These are phyloP conservation scores for Kluyveromyces marxianus DNA, from an alignment of 1,139 yeast species.

Conservation along the genomic window DNA sequence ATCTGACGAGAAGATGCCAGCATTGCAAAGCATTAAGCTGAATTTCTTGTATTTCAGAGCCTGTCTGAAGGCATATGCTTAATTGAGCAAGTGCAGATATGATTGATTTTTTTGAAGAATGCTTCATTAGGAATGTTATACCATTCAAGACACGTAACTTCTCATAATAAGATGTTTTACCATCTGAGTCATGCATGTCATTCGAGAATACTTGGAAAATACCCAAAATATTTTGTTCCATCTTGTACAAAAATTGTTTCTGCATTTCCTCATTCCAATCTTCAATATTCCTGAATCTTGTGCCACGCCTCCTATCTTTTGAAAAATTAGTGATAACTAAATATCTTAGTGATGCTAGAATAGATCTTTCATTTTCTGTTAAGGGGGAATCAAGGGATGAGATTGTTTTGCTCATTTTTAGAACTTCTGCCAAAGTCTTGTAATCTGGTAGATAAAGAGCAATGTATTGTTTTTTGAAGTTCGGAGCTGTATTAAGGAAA, in stretches of 20 bases:
- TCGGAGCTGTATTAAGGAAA: conserved; percentile 24
- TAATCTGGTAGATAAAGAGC: conserved; percentile 27
- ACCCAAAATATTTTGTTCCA: conserved; percentile 62
- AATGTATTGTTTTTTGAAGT: conserved; percentile 24
- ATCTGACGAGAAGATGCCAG: conserved; percentile 52
- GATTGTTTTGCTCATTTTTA: conserved; percentile 24
- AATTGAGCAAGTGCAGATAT: conserved; percentile 82
- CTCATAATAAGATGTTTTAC: conserved; percentile 63
- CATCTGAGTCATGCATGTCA: conserved; percentile 65
- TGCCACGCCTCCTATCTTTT: conserved; percentile 23
- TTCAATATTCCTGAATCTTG: conserved; percentile 18
- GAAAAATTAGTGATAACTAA: conserved; percentile 25
- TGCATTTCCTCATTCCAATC: conserved; percentile 26
- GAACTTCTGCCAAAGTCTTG: conserved; percentile 28
- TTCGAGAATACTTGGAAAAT: conserved; percentile 75
- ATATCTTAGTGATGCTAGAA: conserved; percentile 26
- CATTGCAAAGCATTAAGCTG: conserved; percentile 59
- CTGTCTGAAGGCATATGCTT: conserved; percentile 77
- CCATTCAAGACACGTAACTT: conserved; percentile 70
- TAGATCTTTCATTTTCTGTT: conserved; percentile 24
- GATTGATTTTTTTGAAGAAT: conserved; percentile 51
- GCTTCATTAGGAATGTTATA: conserved; percentile 54
- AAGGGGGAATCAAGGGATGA: conserved; percentile 12
- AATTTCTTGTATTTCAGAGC: conserved; percentile 56
- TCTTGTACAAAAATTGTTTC: conserved; percentile 27